Base-by-base conservation (phyloP, 805 yeast genomes). In the Isabelozyma pseudorhagii region DNA sequence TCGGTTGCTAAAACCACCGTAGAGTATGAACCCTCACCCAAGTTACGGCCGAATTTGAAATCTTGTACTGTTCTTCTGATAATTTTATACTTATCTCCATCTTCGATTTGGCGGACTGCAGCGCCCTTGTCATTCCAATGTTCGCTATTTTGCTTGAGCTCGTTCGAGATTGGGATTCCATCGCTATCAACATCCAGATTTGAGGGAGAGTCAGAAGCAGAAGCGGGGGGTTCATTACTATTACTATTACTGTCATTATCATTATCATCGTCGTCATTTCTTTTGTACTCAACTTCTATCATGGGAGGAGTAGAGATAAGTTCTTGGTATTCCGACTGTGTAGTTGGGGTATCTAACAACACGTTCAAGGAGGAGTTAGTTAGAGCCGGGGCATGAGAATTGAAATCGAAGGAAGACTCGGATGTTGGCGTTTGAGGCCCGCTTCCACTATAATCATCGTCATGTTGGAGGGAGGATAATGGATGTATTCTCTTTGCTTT, bases 1-100 rank as follows among this genome's bases (percentile, higher is more conserved):
- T 85, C 59, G 66, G 62, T 81, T 8, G 75, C 79, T 11, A 73
- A 62, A 0, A 73, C 74, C 5, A 74, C 79, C 0, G 79, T 74
- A 8, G 77, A 71, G 50, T 74, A 74, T 1, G 78, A 73, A 1
- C 79, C 79, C 53, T 74, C 79, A 13, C 79, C 79, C 41, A 74
- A 57, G n/a, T 58, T 60, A 43, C 65, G 63, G 5, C 79, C 79
- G 46, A 72, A 72, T 49, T 65, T 65, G 50, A 74, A 74, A 57
- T 74, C 79, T 21, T 53, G 54, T 2, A 74, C 79, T 2, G 66
- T 67, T 51, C 79, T 55, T 44, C 68, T 63, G 27, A 74, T 64
- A 11, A 71, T 54, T 29, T 56, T 55, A 27, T 54, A 55, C 3
- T 55, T 54, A 6, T 54, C 54, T 2, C 41, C 52, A 18, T 54